Percentiles rank a stretch among this genome's conserved stretches.
Evolutionary conservation across 352 stramenopile species (phyloP).

Genomic region (Phytopythium boreale): DNA sequence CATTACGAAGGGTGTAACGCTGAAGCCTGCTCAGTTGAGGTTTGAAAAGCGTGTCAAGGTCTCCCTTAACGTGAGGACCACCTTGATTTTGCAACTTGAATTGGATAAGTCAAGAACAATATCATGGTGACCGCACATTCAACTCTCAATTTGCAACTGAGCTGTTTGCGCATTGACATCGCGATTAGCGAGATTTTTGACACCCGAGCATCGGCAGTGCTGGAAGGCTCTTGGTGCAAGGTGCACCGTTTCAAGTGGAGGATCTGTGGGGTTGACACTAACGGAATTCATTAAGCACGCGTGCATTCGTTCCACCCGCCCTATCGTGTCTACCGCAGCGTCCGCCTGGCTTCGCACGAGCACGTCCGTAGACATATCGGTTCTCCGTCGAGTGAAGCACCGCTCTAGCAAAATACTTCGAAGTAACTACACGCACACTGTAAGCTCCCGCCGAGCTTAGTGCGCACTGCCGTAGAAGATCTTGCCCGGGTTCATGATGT

Average conservation of each 20-base stretch:
- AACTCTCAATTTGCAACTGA: neutral
- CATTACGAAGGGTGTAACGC: neutral
- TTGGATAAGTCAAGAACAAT: neutral
- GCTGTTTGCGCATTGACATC: neutral
- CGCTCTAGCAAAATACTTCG: neutral
- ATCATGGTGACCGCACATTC: neutral
- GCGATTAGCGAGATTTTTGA: neutral
- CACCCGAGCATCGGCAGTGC: too few species aligned
- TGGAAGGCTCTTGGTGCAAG: too few species aligned
- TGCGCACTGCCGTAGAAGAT: constrained; percentile 79
- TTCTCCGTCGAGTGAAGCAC: neutral
- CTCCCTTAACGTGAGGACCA: neutral
- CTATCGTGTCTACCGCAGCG: neutral
- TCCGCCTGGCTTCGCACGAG: constrained; percentile 2
- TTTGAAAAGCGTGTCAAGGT: neutral
- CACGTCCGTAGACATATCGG: neutral
- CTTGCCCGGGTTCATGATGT: constrained; percentile 98
- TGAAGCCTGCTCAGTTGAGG: neutral
- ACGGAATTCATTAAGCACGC: neutral
- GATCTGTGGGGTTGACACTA: neutral
- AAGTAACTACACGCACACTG: neutral
- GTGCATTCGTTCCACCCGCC: neutral
- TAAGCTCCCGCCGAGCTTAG: constrained; percentile 3
- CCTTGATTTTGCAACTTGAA: neutral
- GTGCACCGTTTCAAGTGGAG: neutral